phyloP scores from a whole-genome alignment of 257 asterid genomes.

The Nicotiana benthamiana region DNA sequence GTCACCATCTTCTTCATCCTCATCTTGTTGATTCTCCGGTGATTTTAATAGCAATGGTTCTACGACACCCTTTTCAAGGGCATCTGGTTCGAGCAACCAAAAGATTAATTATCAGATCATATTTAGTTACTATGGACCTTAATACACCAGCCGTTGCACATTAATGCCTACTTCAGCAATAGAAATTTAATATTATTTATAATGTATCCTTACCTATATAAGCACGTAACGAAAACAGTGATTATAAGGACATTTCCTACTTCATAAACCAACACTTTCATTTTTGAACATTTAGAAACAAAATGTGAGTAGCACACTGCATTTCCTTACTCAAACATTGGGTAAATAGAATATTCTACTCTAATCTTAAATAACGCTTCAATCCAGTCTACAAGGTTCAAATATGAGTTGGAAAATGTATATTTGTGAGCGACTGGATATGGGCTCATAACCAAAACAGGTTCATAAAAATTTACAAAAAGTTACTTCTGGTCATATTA shows the following conservation, averaged over 20 bases:
- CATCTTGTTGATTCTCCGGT: conserved; percentile 25
- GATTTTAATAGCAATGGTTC: conserved; percentile 62
- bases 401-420: not conserved
- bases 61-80: conserved; percentile 73
- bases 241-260: not conserved
- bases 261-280: not conserved
- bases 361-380: not conserved
- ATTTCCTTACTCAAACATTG: not conserved
- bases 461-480: not conserved
- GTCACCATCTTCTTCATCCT: conserved; percentile 60
- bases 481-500: not conserved
- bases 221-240: no score
- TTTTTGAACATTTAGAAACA: not conserved
- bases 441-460: not conserved
- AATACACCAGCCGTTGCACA: not conserved
- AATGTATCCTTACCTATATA: no score
- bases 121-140: not conserved
- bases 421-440: not conserved
- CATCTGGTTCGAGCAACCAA: conserved; percentile 15
- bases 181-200: not conserved
- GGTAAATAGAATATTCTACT: not conserved
- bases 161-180: not conserved
- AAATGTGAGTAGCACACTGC: not conserved
- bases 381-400: not conserved
- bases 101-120: not conserved